Base-by-base conservation (phyloP, 2,329 filamentous ascomycete genomes). In the Colletotrichum acutatum region DNA sequence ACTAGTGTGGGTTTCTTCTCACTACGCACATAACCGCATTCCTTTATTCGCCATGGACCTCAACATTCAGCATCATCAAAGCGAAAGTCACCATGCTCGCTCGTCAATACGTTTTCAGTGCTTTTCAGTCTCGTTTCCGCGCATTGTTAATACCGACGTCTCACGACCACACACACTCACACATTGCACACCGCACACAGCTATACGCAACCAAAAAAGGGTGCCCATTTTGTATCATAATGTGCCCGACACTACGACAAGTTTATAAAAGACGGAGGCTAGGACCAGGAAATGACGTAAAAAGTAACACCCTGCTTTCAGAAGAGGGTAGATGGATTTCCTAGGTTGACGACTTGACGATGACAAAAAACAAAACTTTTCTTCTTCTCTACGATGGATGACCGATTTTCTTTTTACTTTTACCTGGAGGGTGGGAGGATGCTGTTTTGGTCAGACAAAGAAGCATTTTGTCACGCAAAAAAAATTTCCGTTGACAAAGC, bases 91-190 rank as follows among this genome's bases (percentile, higher is more conserved):
- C 42, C 42, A 49, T 49, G 42, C 16, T n/a, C 70, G 46, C 59
- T 56, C 70, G 69, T 68, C 32, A 70, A 42, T 70, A 34, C 24
- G 26, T 61, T 56, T 70, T 58, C 19, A 14, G 6, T 34, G 49
- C 22, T 57, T 59, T 67, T 69, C 54, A n/a, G 16, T 52, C 34
- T 61, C 46, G 19, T 56, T 72, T 64, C 46, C 54, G 54, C 66
- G 60, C 66, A 72, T 72, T 60, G 70, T 65, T 37, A 49, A 61
- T 57, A 72, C 22, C 66, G 46, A 72, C 60, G 66, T 72, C 70
- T 60, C 66, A 70, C 60, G 70, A 61, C 56, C 34, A 37, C 46
- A 52, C 34, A 24, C 34, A 56, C 64, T 58, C 32, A 34, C 32
- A 34, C 32, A 34, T 34, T 11, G 32, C 11, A 34, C 32, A 34